Conservation (phyloP, 2,329 filamentous ascomycete species). For the Pseudogymnoascus sp. region DNA sequence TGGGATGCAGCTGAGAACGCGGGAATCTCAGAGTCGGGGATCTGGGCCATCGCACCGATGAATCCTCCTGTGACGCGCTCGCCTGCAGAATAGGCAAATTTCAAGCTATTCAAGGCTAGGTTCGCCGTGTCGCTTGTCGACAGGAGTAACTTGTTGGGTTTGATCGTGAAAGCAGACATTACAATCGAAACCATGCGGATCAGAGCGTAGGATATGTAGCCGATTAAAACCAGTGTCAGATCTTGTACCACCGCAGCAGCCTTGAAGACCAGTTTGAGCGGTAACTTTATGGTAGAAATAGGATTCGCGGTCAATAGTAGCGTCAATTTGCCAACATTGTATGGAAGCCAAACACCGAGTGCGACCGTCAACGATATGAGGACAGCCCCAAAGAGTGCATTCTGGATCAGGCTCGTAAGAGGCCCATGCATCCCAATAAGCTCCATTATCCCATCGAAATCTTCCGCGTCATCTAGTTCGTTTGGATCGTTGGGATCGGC, state of each 20-base stretch:
- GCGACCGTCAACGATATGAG: slow-evolving; percentile 82
- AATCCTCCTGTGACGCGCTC: slow-evolving; percentile 40
- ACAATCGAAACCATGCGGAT: neutral
- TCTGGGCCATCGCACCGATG: slow-evolving; percentile 37
- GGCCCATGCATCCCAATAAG: slow-evolving; percentile 94
- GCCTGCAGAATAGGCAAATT: slow-evolving; percentile 22
- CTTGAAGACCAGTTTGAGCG: slow-evolving; percentile 64
- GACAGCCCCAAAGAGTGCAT: slow-evolving; percentile 87
- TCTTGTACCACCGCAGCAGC: slow-evolving; percentile 76
- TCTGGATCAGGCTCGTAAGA: slow-evolving; percentile 81
- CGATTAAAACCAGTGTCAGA: slow-evolving; percentile 55
- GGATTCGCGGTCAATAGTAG: slow-evolving; percentile 75
- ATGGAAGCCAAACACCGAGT: slow-evolving; percentile 80
- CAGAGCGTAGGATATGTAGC: slow-evolving; percentile 37
- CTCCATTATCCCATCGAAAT: slow-evolving; percentile 93
- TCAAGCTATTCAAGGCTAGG: slow-evolving; percentile 14
- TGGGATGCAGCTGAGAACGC: slow-evolving; percentile 72
- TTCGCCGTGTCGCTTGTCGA: neutral
- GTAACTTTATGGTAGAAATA: slow-evolving; percentile 56
- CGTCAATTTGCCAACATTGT: slow-evolving; percentile 80
- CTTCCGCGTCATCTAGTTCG: slow-evolving; percentile 77
- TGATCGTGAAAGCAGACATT: neutral
- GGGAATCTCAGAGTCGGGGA: slow-evolving; percentile 53
- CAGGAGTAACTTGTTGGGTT: neutral
- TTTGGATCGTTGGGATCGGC: slow-evolving; percentile 70